Conservation (phyloP, 805 yeast species). For the Candida sonorensis region DNA sequence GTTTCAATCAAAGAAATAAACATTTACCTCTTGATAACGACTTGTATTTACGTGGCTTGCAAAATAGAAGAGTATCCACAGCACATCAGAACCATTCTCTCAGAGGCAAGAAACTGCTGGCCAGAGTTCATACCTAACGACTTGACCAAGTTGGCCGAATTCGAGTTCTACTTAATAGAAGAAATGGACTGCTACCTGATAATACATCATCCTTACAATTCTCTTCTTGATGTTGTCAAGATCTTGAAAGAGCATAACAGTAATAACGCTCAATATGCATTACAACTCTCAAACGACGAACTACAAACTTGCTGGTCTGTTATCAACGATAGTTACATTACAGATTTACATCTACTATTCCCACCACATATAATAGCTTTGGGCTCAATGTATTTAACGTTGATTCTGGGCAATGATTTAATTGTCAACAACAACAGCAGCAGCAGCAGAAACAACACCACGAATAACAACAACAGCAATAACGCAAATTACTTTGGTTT, state of each 20-base stretch:
- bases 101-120: slow-evolving; percentile 87
- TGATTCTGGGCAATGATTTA: slow-evolving; percentile 43
- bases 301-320: slow-evolving; percentile 84
- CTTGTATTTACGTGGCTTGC: slow-evolving; percentile 84
- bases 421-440: slow-evolving; percentile 8
- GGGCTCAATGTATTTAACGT: slow-evolving; percentile 72
- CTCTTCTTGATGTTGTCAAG: slow-evolving; percentile 46
- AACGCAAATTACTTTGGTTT: no score
- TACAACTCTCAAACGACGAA: slow-evolving; percentile 51
- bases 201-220: slow-evolving; percentile 71
- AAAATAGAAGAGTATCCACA: slow-evolving; percentile 95
- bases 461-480: neutral
- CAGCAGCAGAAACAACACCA: no score
- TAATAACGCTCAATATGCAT: slow-evolving; percentile 5
- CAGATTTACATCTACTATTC: slow-evolving; percentile 73
- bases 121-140: slow-evolving; percentile 93
- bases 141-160: slow-evolving; percentile 85
- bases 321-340: slow-evolving; percentile 81
- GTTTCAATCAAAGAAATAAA: slow-evolving; percentile 78
- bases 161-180: slow-evolving; percentile 89
- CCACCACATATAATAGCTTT: slow-evolving; percentile 90
- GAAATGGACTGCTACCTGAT: slow-evolving; percentile 70
- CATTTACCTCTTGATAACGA: slow-evolving; percentile 70
- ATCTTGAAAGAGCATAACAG: slow-evolving; percentile 34
- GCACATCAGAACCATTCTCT: slow-evolving; percentile 75